Evolutionary conservation across 129 eudicot genomes (phyloP), one percentile per base, ranked within the genome.

Genomic region (Mikania micrantha): DNA sequence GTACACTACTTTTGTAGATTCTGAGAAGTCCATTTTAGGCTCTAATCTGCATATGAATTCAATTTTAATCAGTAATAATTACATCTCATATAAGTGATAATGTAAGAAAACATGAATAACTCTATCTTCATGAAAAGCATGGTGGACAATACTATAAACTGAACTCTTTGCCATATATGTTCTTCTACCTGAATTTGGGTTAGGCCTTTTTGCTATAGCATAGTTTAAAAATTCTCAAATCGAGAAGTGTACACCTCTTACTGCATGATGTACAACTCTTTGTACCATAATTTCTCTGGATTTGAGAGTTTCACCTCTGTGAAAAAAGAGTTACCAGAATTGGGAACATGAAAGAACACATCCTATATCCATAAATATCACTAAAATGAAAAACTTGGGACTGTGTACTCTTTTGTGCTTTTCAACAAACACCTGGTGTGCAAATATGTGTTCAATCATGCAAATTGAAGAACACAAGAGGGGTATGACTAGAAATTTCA

Each of bases 11-110:
- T 76, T 69, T 9, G 80, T 84, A 49, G 88, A 73, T 69, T 80
- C 83, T 13, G 81, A 67, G 31, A 74, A 79, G 53, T 83, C 87
- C 86, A 82, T 80, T 44, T 50, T 29, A 64, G 27, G 41, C 47
- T 61, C 32, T 58, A 61, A 81, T 68, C 82, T 81, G 25, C 29
- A 67, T 67, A 75, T 44, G 62, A 66, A 73, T 16, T 5, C 15
- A 67, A 45, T 32, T 63, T 66, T 75, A 63, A 13, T 5, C 15
- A 67, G 35, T 32, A 63, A 56, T 75, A 63, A 13, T 15, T 71
- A 39, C 39, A 72, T 47, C 39, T 35, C 38, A 60, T 47, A 61
- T 4, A 52, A 67, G 20, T 3, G 15, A 32, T 2, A 17, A 47
- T 28, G 21, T 13, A 61, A 16, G 4, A 9, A 45, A 5, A 19